A percentile compares a stretch with the other conserved stretches of the same genome.
Conservation (phyloP, 2,329 filamentous ascomycete species). For the Paecilomyces variotii region DNA sequence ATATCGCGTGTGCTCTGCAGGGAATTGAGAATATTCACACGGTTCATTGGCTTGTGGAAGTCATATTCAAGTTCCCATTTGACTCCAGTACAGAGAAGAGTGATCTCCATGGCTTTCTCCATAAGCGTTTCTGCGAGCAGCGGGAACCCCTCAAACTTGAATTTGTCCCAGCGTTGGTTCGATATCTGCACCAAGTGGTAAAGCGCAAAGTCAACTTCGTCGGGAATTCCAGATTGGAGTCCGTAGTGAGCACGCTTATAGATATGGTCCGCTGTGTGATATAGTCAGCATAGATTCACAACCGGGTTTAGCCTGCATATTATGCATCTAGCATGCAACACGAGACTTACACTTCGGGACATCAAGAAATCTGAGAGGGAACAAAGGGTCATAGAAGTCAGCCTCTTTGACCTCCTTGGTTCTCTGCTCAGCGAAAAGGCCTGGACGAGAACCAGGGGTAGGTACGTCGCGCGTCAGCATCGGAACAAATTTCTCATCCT, state of each 20-base stretch:
- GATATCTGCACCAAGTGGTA: conserved; percentile 95
- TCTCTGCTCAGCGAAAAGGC: conserved; percentile 22
- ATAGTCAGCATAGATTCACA: not conserved
- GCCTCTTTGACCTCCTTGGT: conserved; percentile 24
- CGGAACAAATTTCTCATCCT: conserved; percentile 26
- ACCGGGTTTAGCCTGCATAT: not conserved
- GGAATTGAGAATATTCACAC: conserved; percentile 54
- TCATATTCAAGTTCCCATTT: conserved; percentile 74
- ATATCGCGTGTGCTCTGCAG: conserved; percentile 62
- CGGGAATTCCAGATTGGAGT: conserved; percentile 66
- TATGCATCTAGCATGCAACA: not conserved
- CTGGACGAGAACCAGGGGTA: conserved; percentile 36
- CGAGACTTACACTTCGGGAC: conserved; percentile 27
- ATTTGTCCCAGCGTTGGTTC: conserved; percentile 88
- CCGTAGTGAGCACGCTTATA: conserved; percentile 83
- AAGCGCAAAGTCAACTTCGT: conserved; percentile 85
- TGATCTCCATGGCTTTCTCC: conserved; percentile 73
- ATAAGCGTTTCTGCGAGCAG: conserved; percentile 81
- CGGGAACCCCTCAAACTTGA: conserved; percentile 86
- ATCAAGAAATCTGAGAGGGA: conserved; percentile 27
- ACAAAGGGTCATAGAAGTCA: conserved; percentile 33
- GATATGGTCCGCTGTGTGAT: conserved; percentile 51
- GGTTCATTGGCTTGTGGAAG: conserved; percentile 41
- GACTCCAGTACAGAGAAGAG: conserved; percentile 70
- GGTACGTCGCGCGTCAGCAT: conserved; percentile 33